These are phyloP conservation scores for Marasmius sp. DNA, from an alignment of 1,284 basidiomycete species.

Conservation along the genomic window DNA sequence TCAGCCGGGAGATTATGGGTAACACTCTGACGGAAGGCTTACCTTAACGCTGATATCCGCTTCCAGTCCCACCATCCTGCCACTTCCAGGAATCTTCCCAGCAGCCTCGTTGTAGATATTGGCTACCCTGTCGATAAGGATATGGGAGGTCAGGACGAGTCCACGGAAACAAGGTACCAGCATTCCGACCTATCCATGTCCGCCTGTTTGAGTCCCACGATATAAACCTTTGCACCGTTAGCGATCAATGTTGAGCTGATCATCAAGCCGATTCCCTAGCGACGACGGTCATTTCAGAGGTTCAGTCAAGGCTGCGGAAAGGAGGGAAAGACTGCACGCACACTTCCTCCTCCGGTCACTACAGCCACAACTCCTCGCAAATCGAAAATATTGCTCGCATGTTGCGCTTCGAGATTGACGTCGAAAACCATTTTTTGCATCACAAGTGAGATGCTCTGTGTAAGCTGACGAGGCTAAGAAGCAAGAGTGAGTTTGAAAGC, in stretches of 20 bases:
- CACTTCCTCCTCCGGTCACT: conserved; percentile 48
- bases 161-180: neutral
- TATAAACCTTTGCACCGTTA: conserved; percentile 51
- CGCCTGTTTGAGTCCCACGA: conserved; percentile 43
- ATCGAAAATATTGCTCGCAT: conserved; percentile 42
- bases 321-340: conserved; percentile 21
- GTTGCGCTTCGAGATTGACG: conserved; percentile 10
- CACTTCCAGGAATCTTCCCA: conserved; percentile 28
- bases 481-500: too few species aligned
- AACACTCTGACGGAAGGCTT: neutral
- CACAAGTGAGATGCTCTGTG: neutral
- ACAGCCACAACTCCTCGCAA: conserved; percentile 46
- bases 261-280: conserved; percentile 50
- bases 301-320: neutral
- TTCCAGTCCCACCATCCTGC: conserved; percentile 41
- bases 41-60: conserved; percentile 50
- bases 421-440: neutral
- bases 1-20: neutral
- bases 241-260: conserved; percentile 45
- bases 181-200: conserved; percentile 37
- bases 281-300: neutral
- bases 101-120: conserved; percentile 40
- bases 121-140: conserved; percentile 26
- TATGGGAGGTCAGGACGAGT: neutral
- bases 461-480: too few species aligned